Base-by-base conservation (phyloP, 2,329 filamentous ascomycete species). In the Aspergillus sp. region DNA sequence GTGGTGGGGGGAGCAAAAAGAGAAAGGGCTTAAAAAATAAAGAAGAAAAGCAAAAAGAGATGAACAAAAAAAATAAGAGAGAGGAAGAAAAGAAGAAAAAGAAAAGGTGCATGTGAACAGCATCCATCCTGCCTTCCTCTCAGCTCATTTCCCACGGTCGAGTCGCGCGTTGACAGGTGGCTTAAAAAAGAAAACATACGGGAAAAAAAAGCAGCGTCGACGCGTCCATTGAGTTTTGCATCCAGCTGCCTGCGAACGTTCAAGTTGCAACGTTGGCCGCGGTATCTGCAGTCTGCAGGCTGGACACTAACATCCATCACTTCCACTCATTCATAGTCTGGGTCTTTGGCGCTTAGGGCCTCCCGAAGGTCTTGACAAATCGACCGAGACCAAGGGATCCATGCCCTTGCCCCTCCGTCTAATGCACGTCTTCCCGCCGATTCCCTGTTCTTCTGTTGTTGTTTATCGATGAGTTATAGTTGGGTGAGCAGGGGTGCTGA, bases 351-450 rank as follows among this genome's bases (percentile, higher is more conserved):
- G 45, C 42, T 45, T 22, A 53, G 27, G 9, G 9, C 27, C 27
- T 30, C 27, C 22, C 34, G 47, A 52, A 42, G 37, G 24, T 55
- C 20, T 51, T 60, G 51, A 57, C 48, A 57, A 52, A 52, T 53
- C 53, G 41, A 57, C n/a, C 51, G 20, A 44, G 19, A 34, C 44
- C 56, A 54, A 60, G 54, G 54, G 59, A 55, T 54, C 44, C 33
- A 47, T 48, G 51, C 44, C 51, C 44, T 20, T 54, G 51, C 20
- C n/a, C 51, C n/a, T 46, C 42, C 19, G 6, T 17, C 42, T 47
- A 46, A 61, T 59, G 63, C 63, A 56, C 53, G 63, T 41, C 60
- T 61, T 63, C 63, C 63, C 64, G 61, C 52, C 51, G 63, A 63
- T 65, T 64, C 64, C 64, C 61, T 65, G 64, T 30, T 61, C 34